Evolutionary conservation across 1,139 yeast species (phyloP).

Genomic region (Lodderomyces margitis): DNA sequence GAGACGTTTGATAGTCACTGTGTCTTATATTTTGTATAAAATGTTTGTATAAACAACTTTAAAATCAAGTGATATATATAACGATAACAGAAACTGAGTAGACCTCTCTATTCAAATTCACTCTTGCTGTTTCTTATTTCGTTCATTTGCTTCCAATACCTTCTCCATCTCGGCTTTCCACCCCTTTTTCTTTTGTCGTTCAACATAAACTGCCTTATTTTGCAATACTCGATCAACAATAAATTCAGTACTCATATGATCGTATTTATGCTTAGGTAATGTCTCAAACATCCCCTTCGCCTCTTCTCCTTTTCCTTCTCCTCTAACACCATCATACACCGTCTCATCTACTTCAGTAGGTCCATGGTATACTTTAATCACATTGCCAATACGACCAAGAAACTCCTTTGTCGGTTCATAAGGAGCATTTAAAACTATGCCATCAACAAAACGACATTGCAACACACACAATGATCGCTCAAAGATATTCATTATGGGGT

Average conservation of each 20-base stretch:
- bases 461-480: slow-evolving; percentile 86
- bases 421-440: slow-evolving; percentile 70
- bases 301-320: slow-evolving; percentile 25
- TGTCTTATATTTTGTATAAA: too few relatives aligned
- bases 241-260: slow-evolving; percentile 57
- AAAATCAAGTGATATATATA: background rate
- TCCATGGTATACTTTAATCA: slow-evolving; percentile 60
- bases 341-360: slow-evolving; percentile 44
- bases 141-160: slow-evolving; percentile 23
- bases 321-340: slow-evolving; percentile 40
- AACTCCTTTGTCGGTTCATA: slow-evolving; percentile 44
- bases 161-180: slow-evolving; percentile 56
- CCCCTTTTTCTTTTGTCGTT: slow-evolving; percentile 75
- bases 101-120: background rate
- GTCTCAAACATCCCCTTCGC: slow-evolving; percentile 28
- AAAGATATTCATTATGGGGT: slow-evolving; percentile 83
- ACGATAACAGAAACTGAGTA: background rate
- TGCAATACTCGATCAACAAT: slow-evolving; percentile 68
- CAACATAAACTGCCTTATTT: slow-evolving; percentile 68
- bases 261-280: slow-evolving; percentile 56
- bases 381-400: slow-evolving; percentile 38
- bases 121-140: background rate
- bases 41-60: background rate
- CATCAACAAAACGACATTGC: slow-evolving; percentile 85
- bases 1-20: background rate